Evolutionary conservation across 306 rosid genomes (phyloP), one percentile per base, ranked within the genome.

Genomic region (Elaeagnus macrophylla): DNA sequence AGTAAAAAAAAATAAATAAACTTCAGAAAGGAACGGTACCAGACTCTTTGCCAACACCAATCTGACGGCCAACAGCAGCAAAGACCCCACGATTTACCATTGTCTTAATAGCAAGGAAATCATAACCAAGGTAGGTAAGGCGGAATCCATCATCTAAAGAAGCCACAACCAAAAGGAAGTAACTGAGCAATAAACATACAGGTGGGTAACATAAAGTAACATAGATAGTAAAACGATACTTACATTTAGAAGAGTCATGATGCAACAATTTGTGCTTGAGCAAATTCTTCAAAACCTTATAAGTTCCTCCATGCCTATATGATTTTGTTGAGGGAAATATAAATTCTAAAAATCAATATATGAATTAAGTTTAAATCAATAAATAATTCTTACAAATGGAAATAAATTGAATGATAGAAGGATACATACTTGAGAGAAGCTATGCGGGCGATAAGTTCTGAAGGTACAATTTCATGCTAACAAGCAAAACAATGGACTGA

Each of bases 11-110:
- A 57, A 32, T 9, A 20, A 13, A 9, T 12, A 10, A 1, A 7
- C 12, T 32, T 9, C 15, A 58, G 52, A 17, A 37, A 19, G 54
- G 58, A 52, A 19, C 20, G 4, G 32, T 79, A 86, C 97, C 95
- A 48, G 97, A 90, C 68, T 90, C 97, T 75, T 90, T 90, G 55
- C 95, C 97, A 38, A 90, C 97, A 0, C 97, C 97, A 58, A 90
- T 87, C 64, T 90, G 95, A 37, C 97, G 91, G 46, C 97, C 97
- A 78, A 90, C 95, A 5, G 80, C 55, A 37, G 65, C 72, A 72
- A 90, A 81, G 15, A 86, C 97, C 61, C 95, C 91, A 47, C 86
- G 86, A 64, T 86, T 86, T 36, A 90, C 94, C 88, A 90, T 20
- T 3, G 97, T 76, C 72, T 86, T 90, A 48, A 90, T 90, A 51